Base-by-base conservation (phyloP, 371 early-diverging fungal genomes). In the Syncephalastrum monosporum region DNA sequence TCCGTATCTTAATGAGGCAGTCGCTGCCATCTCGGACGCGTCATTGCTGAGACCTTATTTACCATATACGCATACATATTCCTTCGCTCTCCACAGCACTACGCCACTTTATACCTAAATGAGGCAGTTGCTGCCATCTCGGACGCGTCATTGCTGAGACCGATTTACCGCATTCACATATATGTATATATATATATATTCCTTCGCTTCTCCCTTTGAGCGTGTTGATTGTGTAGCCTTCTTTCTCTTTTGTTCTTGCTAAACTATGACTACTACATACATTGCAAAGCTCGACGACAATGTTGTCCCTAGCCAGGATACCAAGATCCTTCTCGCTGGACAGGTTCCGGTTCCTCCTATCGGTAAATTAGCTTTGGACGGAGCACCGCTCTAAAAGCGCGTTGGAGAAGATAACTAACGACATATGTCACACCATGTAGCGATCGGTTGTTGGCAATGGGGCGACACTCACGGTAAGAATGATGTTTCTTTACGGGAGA, bases 391-490 rank as follows among this genome's bases (percentile, higher is more conserved):
- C 29, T 29, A 7, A 29, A 29, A 29, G 29, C 3, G 7, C 21
- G 3, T 29, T 29, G 29, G 29, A 29, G 4, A 1, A 29, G 29
- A 7, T 6, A 29, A 29, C 3, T 29, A 29, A 29, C 38, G 43
- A 53, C 14, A 3, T 5, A n/a, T 21, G 19, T 44, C 16, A 21
- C 25, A 49, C 52, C 23, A 42, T 51, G 24, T 43, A 70, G 81
- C 81, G 24, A 71, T 82, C 43, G 82, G 82, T 45, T 68, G 72
- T 16, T 82, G 82, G 82, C 72, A 80, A 50, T 82, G 78, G 78
- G 82, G 82, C 15, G 82, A 75, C 59, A 69, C 62, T 4, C 23
- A 19, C 12, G 45, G 71, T 77, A 72, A 65, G 69, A 55, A 7
- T 0, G 15, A 42, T 52, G 21, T 27, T 45, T n/a, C 4, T 29